phyloP scores from a whole-genome alignment of 352 stramenopile genomes.

The Phytopythium chamaehyphon region DNA sequence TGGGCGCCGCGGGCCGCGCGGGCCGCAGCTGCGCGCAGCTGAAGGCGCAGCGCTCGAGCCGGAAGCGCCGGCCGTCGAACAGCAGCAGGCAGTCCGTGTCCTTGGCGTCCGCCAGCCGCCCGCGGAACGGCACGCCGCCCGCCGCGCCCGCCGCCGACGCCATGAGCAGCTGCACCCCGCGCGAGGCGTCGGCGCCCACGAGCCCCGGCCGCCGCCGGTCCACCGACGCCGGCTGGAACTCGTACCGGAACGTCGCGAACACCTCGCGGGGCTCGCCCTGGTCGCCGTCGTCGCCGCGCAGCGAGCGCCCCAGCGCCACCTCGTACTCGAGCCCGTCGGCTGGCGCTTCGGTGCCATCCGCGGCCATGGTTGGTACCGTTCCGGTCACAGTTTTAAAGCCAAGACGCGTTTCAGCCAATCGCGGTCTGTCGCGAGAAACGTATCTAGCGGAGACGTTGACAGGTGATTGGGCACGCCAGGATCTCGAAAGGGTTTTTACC shows the following conservation, averaged over 20 bases:
- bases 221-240: constrained; percentile 81
- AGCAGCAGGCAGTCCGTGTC: constrained; percentile 79
- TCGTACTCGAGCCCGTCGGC: constrained; percentile 52
- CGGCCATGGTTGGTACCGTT: background rate
- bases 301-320: constrained; percentile 46
- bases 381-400: background rate
- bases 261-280: constrained; percentile 18
- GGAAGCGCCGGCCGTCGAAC: constrained; percentile 68
- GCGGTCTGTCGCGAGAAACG: too few relatives aligned
- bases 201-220: constrained; percentile 60
- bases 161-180: constrained; percentile 59
- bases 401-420: too few relatives aligned
- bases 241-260: constrained; percentile 67
- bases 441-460: too few relatives aligned
- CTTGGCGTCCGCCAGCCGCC: constrained; percentile 73
- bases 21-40: constrained; percentile 73
- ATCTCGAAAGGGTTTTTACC: too few relatives aligned
- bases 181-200: constrained; percentile 60
- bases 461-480: too few relatives aligned
- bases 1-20: constrained; percentile 32
- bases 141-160: constrained; percentile 41
- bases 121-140: constrained; percentile 74
- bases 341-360: constrained; percentile 5
- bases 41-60: constrained; percentile 62
- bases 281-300: constrained; percentile 15